Evolutionary conservation across 2,329 filamentous ascomycete species (phyloP).

Genomic region (Colletotrichum limetticola): DNA sequence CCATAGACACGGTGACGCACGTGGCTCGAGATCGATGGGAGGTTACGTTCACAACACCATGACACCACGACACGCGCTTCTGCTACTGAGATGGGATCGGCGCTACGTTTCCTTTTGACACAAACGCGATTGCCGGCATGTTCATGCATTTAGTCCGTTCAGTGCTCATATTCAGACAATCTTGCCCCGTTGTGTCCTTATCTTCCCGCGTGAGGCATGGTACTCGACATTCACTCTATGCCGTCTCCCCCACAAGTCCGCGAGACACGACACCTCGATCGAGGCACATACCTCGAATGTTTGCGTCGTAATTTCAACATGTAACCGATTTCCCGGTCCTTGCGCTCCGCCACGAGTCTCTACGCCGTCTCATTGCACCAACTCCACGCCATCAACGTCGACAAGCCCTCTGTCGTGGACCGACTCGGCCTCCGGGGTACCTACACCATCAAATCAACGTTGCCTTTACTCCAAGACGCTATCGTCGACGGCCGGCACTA

Average conservation of each 20-base stretch:
- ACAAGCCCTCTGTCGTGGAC: background rate
- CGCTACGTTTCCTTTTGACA: background rate
- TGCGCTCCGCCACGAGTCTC: constrained; percentile 24
- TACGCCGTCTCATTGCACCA: constrained; percentile 8
- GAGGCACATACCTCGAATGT: background rate
- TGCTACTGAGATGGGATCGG: background rate
- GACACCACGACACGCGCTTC: background rate
- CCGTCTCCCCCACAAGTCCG: background rate
- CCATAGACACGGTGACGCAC: background rate
- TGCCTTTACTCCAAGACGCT: background rate
- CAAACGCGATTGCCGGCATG: background rate
- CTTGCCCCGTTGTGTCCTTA: background rate
- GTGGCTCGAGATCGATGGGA: background rate
- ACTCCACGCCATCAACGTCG: background rate
- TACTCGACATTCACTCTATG: background rate
- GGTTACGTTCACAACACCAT: background rate
- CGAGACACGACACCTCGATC: background rate
- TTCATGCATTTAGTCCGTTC: background rate
- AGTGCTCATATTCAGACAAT: background rate
- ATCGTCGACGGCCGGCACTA: background rate
- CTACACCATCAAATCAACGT: background rate
- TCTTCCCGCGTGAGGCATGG: background rate
- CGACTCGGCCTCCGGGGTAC: background rate
- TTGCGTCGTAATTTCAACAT: background rate
- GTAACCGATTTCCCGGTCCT: background rate